These are phyloP conservation scores for Cymbidium sinense DNA, from an alignment of 106 monocot species.

Conservation along the genomic window DNA sequence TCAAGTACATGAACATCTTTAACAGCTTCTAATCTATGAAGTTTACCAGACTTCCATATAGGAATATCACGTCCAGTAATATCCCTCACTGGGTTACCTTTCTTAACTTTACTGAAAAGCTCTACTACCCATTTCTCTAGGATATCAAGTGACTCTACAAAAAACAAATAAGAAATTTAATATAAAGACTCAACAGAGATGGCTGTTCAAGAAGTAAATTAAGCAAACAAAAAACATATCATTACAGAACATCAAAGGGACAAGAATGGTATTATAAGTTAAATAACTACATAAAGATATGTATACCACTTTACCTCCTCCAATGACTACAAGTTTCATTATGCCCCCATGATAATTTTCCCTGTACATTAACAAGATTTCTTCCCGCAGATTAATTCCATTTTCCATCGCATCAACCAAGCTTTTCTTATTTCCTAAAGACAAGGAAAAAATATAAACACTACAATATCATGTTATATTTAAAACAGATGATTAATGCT, in stretches of 20 bases:
- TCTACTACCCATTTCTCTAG: conserved; percentile 85
- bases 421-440: conserved; percentile 91
- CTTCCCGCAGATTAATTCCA: conserved; percentile 83
- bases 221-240: background rate
- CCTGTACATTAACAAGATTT: conserved; percentile 65
- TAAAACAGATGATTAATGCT: background rate
- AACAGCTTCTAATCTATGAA: conserved; percentile 85
- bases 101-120: conserved; percentile 64
- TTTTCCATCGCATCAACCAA: conserved; percentile 84
- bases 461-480: no score
- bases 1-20: conserved; percentile 87
- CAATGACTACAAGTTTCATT: conserved; percentile 95
- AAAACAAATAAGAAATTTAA: conserved; percentile 1
- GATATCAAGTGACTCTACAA: conserved; percentile 75
- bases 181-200: background rate
- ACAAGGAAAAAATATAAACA: background rate
- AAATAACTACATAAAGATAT: conserved; percentile 8
- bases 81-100: conserved; percentile 26
- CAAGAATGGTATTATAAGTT: background rate
- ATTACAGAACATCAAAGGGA: background rate
- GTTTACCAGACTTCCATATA: conserved; percentile 72
- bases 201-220: background rate
- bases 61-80: conserved; percentile 26
- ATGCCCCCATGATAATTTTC: conserved; percentile 79
- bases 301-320: conserved; percentile 62